A percentile compares a stretch with the other conserved stretches of the same genome.
Conservation (phyloP, 2,329 filamentous ascomycete genomes). For the Thielaviopsis populi region DNA sequence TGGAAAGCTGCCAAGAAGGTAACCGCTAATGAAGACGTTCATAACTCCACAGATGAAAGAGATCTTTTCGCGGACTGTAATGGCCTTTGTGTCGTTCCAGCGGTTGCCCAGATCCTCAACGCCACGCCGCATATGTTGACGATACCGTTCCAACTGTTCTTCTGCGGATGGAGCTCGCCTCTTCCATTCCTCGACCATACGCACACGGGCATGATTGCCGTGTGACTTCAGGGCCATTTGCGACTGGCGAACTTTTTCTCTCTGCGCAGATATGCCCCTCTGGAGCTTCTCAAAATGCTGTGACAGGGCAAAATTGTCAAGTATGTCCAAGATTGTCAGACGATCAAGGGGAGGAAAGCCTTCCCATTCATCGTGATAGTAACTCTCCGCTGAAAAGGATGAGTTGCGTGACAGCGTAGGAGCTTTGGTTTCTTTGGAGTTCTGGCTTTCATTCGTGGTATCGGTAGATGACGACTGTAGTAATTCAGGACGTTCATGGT, state of each 20-base stretch:
- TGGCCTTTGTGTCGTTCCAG: constrained; percentile 81
- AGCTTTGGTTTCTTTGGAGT: constrained; percentile 31
- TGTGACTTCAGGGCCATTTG: constrained; percentile 64
- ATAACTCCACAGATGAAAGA: constrained; percentile 92
- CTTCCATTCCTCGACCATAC: constrained; percentile 86
- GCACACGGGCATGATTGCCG: constrained; percentile 65
- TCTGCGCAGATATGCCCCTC: constrained; percentile 65
- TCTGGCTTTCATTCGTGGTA: constrained; percentile 21
- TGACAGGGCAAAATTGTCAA: constrained; percentile 84
- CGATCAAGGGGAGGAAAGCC: constrained; percentile 76
- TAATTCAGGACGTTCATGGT: not conserved
- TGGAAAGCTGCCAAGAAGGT: constrained; percentile 73
- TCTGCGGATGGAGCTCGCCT: constrained; percentile 73
- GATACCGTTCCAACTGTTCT: constrained; percentile 84
- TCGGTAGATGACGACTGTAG: not conserved
- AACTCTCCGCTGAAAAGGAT: constrained; percentile 71
- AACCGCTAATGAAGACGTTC: constrained; percentile 95
- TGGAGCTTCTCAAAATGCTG: constrained; percentile 87
- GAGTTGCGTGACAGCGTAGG: constrained; percentile 55
- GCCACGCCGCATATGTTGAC: constrained; percentile 68
- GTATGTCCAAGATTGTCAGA: constrained; percentile 77
- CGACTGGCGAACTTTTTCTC: constrained; percentile 69
- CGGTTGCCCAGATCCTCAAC: constrained; percentile 74
- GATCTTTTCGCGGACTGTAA: constrained; percentile 82
- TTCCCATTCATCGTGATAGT: constrained; percentile 82